phyloP scores from a whole-genome alignment of 2,329 filamentous ascomycete species.

The Alternaria triticimaculans region DNA sequence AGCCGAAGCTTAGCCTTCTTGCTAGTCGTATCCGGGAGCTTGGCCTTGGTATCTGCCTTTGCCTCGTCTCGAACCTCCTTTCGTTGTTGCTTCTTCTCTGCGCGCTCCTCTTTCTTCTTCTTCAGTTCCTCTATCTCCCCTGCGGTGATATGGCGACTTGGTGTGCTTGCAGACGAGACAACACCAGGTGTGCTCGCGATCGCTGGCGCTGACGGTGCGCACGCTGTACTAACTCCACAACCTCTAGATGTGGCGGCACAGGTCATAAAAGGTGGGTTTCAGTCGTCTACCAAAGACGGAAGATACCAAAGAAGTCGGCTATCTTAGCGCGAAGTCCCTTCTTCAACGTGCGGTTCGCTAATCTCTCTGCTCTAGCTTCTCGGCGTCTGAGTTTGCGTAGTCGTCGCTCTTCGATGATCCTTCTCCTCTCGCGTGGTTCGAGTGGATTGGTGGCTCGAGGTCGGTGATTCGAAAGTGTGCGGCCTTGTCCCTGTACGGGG shows the following conservation, averaged over 20 bases:
- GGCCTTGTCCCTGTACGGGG: background rate
- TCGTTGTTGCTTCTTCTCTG: background rate
- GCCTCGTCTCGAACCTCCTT: background rate
- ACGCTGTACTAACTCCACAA: background rate
- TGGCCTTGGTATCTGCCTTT: background rate
- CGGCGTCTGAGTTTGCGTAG: background rate
- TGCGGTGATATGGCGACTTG: background rate
- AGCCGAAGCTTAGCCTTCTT: background rate
- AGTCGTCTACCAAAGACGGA: background rate
- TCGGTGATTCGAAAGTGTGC: background rate
- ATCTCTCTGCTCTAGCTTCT: background rate
- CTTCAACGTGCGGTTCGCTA: background rate
- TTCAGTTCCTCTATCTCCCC: background rate
- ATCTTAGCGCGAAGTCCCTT: background rate
- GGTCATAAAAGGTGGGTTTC: background rate
- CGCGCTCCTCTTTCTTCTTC: background rate
- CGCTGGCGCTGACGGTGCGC: background rate
- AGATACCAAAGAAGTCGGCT: background rate
- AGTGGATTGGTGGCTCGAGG: background rate
- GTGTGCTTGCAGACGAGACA: background rate
- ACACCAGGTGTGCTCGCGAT: background rate
- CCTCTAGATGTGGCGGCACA: background rate
- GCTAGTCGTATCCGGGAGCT: background rate
- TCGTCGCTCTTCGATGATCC: slow-evolving; percentile 1
- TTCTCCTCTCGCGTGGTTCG: background rate